Base-by-base conservation (phyloP, 306 rosid species). In the Parietaria judaica region DNA sequence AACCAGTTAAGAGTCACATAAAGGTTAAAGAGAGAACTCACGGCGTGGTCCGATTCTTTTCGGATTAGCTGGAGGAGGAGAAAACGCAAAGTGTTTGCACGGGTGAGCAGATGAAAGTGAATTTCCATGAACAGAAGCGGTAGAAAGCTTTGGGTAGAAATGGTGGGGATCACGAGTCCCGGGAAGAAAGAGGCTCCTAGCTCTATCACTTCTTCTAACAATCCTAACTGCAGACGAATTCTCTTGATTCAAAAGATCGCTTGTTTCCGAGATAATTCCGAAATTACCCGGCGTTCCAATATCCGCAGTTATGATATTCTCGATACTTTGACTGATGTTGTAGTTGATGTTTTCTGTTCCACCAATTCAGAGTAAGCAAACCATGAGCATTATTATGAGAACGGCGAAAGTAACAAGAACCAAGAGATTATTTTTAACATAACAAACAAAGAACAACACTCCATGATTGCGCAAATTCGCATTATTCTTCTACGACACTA, bases 1-100 rank as follows among this genome's bases (percentile, higher is more conserved):
- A 13, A 38, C 45, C 16, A 39, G 60, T 64, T 16, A 6, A 35
- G 7, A 14, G 36, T 61, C 16, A 4, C 53, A 49, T 17, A 36
- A 50, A 51, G 3, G 50, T 37, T 3, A 44, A 72, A 54, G 45
- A 38, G 11, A 56, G 60, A 56, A 78, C 98, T 88, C 81, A 92
- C 98, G 96, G 15, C 96, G 89, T 36, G 96, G 95, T 77, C 96
- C 98, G 65, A 80, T 53, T 45, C 94, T 79, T 74, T 84, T 88
- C 73, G 86, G 79, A 46, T 68, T 64, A 17, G 70, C 89, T 45
- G 98, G 96, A 37, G 95, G 97, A 54, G 97, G 95, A 72, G 98
- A 95, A 73, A 80, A 77, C 43, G 85, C 84, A 77, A 92, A 86
- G 58, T 76, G 73, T 61, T 69, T 77, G 67, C 98, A 92, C 3